Conservation (phyloP, 257 asterid species). For the Plantago elongata region DNA sequence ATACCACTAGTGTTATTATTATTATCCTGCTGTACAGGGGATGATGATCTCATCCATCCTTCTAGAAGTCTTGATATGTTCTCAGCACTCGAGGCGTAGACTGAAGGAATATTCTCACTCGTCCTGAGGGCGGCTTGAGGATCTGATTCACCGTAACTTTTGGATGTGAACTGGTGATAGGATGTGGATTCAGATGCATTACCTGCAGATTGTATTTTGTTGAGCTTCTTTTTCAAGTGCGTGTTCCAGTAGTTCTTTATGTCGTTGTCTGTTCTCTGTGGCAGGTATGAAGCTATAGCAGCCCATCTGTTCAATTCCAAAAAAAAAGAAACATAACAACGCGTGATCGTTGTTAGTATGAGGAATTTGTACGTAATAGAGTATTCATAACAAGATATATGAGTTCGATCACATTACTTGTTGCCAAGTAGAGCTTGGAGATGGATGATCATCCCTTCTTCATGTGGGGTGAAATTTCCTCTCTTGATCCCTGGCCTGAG, state of each 20-base stretch:
- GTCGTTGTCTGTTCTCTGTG: slow-evolving; percentile 93
- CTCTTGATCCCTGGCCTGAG: slow-evolving; percentile 95
- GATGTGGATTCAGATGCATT: slow-evolving; percentile 25
- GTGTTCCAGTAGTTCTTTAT: slow-evolving; percentile 98
- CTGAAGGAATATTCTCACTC: slow-evolving; percentile 31
- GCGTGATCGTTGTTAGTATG: not conserved
- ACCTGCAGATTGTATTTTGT: slow-evolving; percentile 39
- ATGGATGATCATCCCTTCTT: slow-evolving; percentile 95
- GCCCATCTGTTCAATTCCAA: slow-evolving; percentile 64
- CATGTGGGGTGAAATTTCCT: slow-evolving; percentile 94
- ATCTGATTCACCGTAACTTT: slow-evolving; percentile 8
- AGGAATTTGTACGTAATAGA: not conserved
- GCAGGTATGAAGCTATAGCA: slow-evolving; percentile 89
- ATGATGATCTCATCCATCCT: slow-evolving; percentile 91
- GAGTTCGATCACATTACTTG: slow-evolving; percentile 48
- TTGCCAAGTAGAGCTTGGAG: slow-evolving; percentile 93
- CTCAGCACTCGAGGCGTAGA: slow-evolving; percentile 84
- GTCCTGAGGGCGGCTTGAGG: slow-evolving; percentile 10
- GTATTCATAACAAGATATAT: too few relatives aligned
- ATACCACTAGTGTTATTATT: not conserved
- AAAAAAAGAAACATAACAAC: not conserved
- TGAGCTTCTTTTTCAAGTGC: slow-evolving; percentile 84
- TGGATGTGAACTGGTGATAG: slow-evolving; percentile 36
- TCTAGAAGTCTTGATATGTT: slow-evolving; percentile 83
- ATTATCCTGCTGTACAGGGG: slow-evolving; percentile 25